Evolutionary conservation across 2,329 filamentous ascomycete species (phyloP).

Genomic region (Paradendryphiella salina): DNA sequence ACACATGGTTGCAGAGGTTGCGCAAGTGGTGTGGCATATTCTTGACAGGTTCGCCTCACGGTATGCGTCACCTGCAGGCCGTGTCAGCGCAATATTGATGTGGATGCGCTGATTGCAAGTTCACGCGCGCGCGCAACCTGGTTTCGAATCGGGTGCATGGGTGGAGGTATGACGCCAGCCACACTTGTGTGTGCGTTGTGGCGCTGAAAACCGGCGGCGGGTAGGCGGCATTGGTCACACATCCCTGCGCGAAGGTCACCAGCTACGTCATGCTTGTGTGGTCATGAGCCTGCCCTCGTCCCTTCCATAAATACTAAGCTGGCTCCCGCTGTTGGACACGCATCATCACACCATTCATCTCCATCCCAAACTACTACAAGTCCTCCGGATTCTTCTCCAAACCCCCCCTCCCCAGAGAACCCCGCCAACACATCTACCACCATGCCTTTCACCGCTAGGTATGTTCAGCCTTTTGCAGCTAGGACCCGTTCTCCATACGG

Average conservation of each 20-base stretch:
- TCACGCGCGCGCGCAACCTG: conserved; percentile 1
- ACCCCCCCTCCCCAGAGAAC: neutral
- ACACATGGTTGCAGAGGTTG: conserved; percentile 12
- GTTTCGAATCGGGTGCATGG: conserved; percentile 4
- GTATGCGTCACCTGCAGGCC: conserved; percentile 7
- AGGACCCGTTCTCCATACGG: neutral
- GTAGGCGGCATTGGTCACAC: conserved; percentile 13
- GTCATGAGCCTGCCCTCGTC: conserved; percentile 25
- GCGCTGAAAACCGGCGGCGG: conserved; percentile 17
- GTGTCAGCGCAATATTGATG: neutral
- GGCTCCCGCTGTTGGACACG: conserved; percentile 15
- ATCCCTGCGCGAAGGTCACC: conserved; percentile 4
- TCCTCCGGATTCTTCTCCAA: neutral
- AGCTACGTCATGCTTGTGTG: conserved; percentile 22
- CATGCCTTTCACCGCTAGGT: conserved; percentile 66
- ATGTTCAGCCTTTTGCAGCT: conserved; percentile 29
- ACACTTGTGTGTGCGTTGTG: conserved; percentile 13
- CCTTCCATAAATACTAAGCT: conserved; percentile 33
- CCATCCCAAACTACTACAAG: conserved; percentile 2
- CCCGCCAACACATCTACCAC: conserved; percentile 41
- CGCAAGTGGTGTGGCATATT: conserved; percentile 6
- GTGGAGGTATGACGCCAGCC: conserved; percentile 11
- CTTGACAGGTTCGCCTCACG: neutral
- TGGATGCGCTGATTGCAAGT: conserved; percentile 3
- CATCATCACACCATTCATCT: conserved; percentile 5